Base-by-base conservation (phyloP, 108 stramenopile genomes). In the Nitzschia palea region DNA sequence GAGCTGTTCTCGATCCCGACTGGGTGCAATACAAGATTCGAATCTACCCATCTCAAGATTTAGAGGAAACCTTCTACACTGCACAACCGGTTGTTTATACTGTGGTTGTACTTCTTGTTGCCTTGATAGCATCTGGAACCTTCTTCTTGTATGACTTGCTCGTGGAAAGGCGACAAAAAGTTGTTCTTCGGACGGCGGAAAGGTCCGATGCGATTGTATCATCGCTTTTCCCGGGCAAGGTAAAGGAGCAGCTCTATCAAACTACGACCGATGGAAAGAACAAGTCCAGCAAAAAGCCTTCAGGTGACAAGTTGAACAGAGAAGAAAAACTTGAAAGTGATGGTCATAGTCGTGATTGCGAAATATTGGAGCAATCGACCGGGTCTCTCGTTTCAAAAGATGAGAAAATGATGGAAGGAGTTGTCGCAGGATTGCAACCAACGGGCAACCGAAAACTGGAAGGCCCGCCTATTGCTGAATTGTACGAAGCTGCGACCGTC, bases 191-290 rank as follows among this genome's bases (percentile, higher is more conserved):
- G 4, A 42, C 32, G 2, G 68, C 68, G 10, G 55, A 60, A 15
- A 54, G 56, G 34, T 42, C 67, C 4, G 40, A 55, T 25, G 61
- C 43, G 18, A 70, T 79, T 35, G 73, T 79, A 5, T 60, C 73
- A 12, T 74, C 73, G 10, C 32, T 79, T 6, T 74, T 79, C 31
- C 78, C 78, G 2, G 48, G 43, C 8, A 44, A 69, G 20, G 68
- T 79, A 3, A 42, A 58, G 10, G 71, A 73, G 14, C 68, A 69
- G 17, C 59, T 79, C 10, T 51, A 15, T n/a, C n/a, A n/a, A n/a
- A n/a, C n/a, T n/a, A n/a, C n/a, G n/a, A n/a, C n/a, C n/a, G n/a
- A n/a, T n/a, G n/a, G n/a, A n/a, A n/a, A n/a, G n/a, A n/a, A n/a
- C n/a, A n/a, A n/a, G n/a, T n/a, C 77, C n/a, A n/a, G n/a, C 3